These are phyloP conservation scores for Xerocomus amazonicus DNA, from an alignment of 1,284 basidiomycete species.

Conservation along the genomic window DNA sequence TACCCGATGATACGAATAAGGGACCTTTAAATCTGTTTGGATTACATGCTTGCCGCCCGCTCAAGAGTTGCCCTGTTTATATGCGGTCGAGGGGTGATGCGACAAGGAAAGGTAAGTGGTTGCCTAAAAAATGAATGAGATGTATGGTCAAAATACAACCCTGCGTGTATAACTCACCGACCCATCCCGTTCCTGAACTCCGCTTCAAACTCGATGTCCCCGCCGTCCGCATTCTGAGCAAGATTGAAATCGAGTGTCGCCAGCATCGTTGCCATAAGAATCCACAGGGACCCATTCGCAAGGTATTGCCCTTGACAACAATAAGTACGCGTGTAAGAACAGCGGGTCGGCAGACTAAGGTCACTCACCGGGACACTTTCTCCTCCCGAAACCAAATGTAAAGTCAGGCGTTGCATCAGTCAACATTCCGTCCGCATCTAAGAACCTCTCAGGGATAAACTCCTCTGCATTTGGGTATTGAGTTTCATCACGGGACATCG, in stretches of 20 bases:
- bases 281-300: constrained; percentile 21
- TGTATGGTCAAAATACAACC: not conserved
- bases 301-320: constrained; percentile 14
- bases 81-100: constrained; percentile 11
- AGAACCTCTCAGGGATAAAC: constrained; percentile 27
- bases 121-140: constrained; percentile 7
- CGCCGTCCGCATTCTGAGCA: constrained; percentile 16
- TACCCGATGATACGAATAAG: too few relatives aligned
- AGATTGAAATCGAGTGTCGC: constrained; percentile 23
- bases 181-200: constrained; percentile 8
- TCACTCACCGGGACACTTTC: constrained; percentile 20
- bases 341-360: not conserved
- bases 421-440: constrained; percentile 16
- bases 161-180: constrained; percentile 10
- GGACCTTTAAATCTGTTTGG: too few relatives aligned
- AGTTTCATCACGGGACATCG: constrained; percentile 24
- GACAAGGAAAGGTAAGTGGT: constrained; percentile 16
- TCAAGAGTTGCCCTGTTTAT: constrained; percentile 11
- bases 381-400: constrained; percentile 26
- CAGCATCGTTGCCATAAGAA: constrained; percentile 22
- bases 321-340: not conserved
- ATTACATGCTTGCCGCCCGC: not conserved
- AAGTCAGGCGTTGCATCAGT: constrained; percentile 16
- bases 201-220: constrained; percentile 16
- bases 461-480: constrained; percentile 20